Conservation (phyloP, 192 early-diverging fungal species). For the Rhizoclosmatium globosum region DNA sequence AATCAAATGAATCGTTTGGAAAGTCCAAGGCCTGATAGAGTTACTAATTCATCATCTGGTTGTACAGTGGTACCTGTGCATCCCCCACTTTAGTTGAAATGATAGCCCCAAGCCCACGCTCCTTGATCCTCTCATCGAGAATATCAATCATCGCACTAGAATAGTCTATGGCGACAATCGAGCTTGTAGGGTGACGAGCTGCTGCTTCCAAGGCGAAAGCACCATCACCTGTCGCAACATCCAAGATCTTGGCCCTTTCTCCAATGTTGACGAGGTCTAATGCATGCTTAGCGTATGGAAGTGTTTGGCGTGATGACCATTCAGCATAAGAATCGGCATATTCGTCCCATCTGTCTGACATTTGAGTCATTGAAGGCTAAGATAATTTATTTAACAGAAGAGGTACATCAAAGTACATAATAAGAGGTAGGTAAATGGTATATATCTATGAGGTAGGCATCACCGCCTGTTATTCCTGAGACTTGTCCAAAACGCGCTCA, state of each 20-base stretch:
- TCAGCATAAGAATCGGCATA: constrained; percentile 9
- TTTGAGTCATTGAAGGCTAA: background rate
- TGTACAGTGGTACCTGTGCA: background rate
- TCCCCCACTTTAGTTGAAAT: background rate
- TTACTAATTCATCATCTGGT: background rate
- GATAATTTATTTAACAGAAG: background rate
- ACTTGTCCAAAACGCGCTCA: background rate
- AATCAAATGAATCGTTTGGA: constrained; percentile 8
- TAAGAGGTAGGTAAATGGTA: background rate
- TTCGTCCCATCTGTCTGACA: constrained; percentile 13
- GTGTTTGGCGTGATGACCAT: constrained; percentile 22
- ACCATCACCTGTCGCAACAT: constrained; percentile 26
- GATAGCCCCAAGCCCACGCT: background rate
- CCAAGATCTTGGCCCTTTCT: background rate
- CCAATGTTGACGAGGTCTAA: constrained; percentile 1
- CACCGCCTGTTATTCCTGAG: background rate
- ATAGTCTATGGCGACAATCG: constrained; percentile 20
- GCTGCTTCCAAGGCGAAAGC: constrained; percentile 27
- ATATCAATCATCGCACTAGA: constrained; percentile 14
- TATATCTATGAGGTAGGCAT: background rate
- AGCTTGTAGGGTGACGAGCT: background rate
- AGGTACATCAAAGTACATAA: background rate
- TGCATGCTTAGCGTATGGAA: constrained; percentile 10
- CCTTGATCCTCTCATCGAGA: background rate
- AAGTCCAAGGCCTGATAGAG: constrained; percentile 3